Conservation (phyloP, 2,329 filamentous ascomycete genomes). For the Cadophora luteo-olivacea region DNA sequence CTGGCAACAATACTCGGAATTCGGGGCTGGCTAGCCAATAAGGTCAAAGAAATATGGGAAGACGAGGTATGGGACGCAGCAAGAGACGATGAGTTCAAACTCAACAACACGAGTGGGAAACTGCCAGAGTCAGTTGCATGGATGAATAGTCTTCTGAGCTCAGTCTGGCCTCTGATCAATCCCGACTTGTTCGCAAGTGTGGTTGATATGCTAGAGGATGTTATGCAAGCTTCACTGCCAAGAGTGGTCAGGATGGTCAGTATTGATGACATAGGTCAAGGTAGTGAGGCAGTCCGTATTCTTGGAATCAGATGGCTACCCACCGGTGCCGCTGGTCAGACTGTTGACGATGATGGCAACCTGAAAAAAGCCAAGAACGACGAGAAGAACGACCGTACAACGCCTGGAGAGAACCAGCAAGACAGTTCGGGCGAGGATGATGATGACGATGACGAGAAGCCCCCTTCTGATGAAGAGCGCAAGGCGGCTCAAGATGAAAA, state of each 20-base stretch:
- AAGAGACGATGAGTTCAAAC: slow-evolving; percentile 54
- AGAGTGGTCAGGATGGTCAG: slow-evolving; percentile 75
- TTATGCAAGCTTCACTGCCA: slow-evolving; percentile 79
- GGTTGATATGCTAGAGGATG: slow-evolving; percentile 75
- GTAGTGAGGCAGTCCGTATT: slow-evolving; percentile 73
- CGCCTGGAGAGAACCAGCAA: slow-evolving; percentile 47
- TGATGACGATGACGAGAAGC: slow-evolving; percentile 41
- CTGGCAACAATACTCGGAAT: slow-evolving; percentile 53
- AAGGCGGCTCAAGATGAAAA: slow-evolving; percentile 27
- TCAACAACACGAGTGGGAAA: slow-evolving; percentile 40
- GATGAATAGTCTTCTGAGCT: slow-evolving; percentile 72
- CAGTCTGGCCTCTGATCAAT: slow-evolving; percentile 78
- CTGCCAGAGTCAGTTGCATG: slow-evolving; percentile 62
- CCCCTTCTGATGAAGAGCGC: slow-evolving; percentile 45
- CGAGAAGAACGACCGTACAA: slow-evolving; percentile 57
- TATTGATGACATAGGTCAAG: slow-evolving; percentile 78
- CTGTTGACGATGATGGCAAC: slow-evolving; percentile 64
- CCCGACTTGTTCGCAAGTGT: slow-evolving; percentile 75
- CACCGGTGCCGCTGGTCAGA: slow-evolving; percentile 69
- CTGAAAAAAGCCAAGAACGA: slow-evolving; percentile 50
- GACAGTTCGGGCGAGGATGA: slow-evolving; percentile 42
- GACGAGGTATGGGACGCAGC: slow-evolving; percentile 74
- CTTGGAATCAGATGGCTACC: slow-evolving; percentile 76
- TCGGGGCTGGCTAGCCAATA: slow-evolving; percentile 66
- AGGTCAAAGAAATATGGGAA: slow-evolving; percentile 67